Conservation (phyloP, 2,329 filamentous ascomycete genomes). For the Nannizzia gypsea region DNA sequence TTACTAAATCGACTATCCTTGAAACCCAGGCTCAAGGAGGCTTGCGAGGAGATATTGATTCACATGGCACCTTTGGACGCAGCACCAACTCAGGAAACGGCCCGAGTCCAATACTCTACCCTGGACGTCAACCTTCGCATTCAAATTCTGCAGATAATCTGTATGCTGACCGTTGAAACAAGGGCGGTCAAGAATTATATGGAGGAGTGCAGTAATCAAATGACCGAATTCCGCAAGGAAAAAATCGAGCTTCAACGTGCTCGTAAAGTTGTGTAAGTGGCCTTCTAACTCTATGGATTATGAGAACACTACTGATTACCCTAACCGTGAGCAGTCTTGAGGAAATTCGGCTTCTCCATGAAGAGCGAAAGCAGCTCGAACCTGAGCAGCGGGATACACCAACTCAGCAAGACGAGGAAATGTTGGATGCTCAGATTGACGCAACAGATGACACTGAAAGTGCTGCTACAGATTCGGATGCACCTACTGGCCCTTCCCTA, state of each 20-base stretch:
- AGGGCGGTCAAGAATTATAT: slow-evolving; percentile 78
- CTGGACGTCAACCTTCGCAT: slow-evolving; percentile 77
- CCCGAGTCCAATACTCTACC: slow-evolving; percentile 56
- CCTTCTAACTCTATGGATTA: neutral
- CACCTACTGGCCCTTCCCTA: slow-evolving; percentile 44
- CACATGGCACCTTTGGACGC: slow-evolving; percentile 68
- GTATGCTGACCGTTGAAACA: slow-evolving; percentile 74
- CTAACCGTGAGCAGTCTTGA: slow-evolving; percentile 24
- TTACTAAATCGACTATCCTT: slow-evolving; percentile 75
- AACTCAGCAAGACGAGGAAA: slow-evolving; percentile 27
- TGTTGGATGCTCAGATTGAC: slow-evolving; percentile 47
- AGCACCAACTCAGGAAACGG: slow-evolving; percentile 64
- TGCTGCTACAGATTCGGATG: slow-evolving; percentile 13
- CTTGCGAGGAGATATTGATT: slow-evolving; percentile 66
- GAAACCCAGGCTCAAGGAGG: slow-evolving; percentile 54
- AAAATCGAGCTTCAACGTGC: slow-evolving; percentile 86
- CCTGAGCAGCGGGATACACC: slow-evolving; percentile 36
- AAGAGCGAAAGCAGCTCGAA: slow-evolving; percentile 38
- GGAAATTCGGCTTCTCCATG: slow-evolving; percentile 36
- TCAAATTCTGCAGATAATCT: slow-evolving; percentile 69
- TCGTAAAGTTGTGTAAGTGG: slow-evolving; percentile 49
- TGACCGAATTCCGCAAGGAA: slow-evolving; percentile 89
- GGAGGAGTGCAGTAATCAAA: slow-evolving; percentile 82
- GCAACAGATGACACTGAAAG: slow-evolving; percentile 37
- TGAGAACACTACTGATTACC: neutral